phyloP scores from a whole-genome alignment of 2,329 filamentous ascomycete species.

The Paraphoma chrysanthemicola region DNA sequence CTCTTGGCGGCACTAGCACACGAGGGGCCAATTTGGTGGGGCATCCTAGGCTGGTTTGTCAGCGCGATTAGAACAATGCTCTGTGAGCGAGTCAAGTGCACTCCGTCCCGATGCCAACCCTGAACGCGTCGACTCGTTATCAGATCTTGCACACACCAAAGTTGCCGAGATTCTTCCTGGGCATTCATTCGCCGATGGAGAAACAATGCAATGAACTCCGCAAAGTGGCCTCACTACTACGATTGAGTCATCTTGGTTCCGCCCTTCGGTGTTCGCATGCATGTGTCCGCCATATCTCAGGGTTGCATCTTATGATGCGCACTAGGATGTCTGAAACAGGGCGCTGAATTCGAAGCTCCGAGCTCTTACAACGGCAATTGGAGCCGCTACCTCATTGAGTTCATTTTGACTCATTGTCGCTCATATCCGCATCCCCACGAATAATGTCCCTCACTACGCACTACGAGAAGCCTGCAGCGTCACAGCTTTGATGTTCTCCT shows the following conservation, averaged over 20 bases:
- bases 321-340: background rate
- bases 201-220: background rate
- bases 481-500: no score
- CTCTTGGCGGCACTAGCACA: background rate
- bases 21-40: no score
- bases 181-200: background rate
- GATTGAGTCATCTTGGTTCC: no score
- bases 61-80: background rate
- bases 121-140: background rate
- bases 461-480: no score
- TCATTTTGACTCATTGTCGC: slow-evolving; percentile 10
- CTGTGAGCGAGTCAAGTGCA: background rate
- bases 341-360: background rate
- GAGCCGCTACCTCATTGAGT: background rate
- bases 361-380: background rate
- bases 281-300: background rate
- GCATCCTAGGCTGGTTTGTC: background rate
- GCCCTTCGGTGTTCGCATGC: no score
- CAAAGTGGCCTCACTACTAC: no score
- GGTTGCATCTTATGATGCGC: background rate
- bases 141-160: background rate
- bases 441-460: no score
- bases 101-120: background rate
- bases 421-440: background rate
- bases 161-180: background rate